Evolutionary conservation across 2,329 filamentous ascomycete genomes (phyloP).

Genomic region (Epichloe bromicola): DNA sequence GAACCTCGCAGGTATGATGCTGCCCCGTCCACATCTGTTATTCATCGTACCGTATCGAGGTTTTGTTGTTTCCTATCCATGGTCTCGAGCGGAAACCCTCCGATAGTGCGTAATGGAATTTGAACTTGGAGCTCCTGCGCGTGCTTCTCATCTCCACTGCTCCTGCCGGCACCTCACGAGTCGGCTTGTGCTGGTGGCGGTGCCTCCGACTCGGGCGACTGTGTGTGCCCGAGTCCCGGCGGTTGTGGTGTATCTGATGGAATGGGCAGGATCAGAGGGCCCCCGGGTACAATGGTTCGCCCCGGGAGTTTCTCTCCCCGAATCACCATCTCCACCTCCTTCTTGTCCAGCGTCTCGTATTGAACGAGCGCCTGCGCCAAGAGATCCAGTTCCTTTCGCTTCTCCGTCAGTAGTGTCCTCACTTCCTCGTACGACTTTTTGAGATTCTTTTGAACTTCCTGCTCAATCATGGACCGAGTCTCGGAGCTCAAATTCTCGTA

Average conservation of each 20-base stretch:
- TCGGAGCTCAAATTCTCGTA: slow-evolving; percentile 73
- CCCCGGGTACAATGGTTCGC: slow-evolving; percentile 46
- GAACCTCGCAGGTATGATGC: background rate
- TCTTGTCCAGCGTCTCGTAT: slow-evolving; percentile 82
- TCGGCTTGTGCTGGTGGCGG: slow-evolving; percentile 20
- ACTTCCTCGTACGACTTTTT: slow-evolving; percentile 72
- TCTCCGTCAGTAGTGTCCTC: slow-evolving; percentile 53
- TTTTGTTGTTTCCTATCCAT: too few species aligned
- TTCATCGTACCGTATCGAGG: too few species aligned
- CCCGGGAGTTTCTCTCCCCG: slow-evolving; percentile 68
- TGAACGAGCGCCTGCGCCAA: slow-evolving; percentile 82
- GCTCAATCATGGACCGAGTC: slow-evolving; percentile 77
- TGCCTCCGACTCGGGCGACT: slow-evolving; percentile 17
- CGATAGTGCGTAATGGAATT: too few species aligned
- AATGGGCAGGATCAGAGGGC: slow-evolving; percentile 26
- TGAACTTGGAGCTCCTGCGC: too few species aligned
- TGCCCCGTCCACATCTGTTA: background rate
- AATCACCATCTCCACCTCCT: slow-evolving; percentile 84
- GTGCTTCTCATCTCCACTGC: too few species aligned
- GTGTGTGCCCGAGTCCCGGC: slow-evolving; percentile 22
- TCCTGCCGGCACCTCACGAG: slow-evolving; percentile 12
- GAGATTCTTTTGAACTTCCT: slow-evolving; percentile 73
- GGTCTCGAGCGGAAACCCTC: too few species aligned
- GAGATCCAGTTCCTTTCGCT: slow-evolving; percentile 73
- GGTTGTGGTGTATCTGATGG: slow-evolving; percentile 21